Evolutionary conservation across 208 protist species (phyloP).

Genomic region (Trypanosoma mega): DNA sequence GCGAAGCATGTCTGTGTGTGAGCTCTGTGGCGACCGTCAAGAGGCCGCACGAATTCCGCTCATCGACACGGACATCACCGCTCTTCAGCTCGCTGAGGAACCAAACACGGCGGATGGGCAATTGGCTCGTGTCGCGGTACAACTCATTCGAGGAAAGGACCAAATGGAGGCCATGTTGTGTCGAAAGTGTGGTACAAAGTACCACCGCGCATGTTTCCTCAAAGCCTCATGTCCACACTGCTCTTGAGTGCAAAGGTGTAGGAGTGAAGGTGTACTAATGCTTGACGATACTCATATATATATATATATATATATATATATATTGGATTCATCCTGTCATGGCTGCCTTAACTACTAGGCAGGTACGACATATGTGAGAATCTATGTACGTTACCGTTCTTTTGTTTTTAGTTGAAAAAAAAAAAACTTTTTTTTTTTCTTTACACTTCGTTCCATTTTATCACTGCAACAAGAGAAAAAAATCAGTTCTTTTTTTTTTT

Average conservation of each 20-base stretch:
- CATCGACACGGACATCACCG: conserved; percentile 2
- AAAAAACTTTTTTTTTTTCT: not conserved
- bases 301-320: conserved; percentile 4
- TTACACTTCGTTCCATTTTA: not conserved
- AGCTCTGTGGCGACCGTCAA: conserved; percentile 6
- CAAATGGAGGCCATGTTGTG: not conserved
- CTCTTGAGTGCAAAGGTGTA: not conserved
- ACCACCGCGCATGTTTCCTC: conserved; percentile 6
- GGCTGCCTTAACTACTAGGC: not conserved
- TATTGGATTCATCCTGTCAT: not conserved
- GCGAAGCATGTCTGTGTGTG: conserved; percentile 11
- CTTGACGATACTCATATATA: too few relatives aligned
- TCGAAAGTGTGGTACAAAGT: conserved; percentile 1
- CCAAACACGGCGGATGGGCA: not conserved
- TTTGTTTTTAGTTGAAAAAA: conserved; percentile 4
- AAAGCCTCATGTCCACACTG: conserved; percentile 7
- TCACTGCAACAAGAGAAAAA: not conserved
- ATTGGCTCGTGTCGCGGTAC: conserved; percentile 4
- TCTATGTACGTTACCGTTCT: not conserved
- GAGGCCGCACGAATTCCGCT: conserved; percentile 4
- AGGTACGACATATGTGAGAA: not conserved
- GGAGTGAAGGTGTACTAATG: not conserved
- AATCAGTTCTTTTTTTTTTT: not conserved
- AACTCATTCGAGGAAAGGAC: conserved; percentile 4
- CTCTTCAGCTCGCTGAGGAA: not conserved